phyloP scores from a whole-genome alignment of 2,329 filamentous ascomycete genomes.

The Didymella sp. region DNA sequence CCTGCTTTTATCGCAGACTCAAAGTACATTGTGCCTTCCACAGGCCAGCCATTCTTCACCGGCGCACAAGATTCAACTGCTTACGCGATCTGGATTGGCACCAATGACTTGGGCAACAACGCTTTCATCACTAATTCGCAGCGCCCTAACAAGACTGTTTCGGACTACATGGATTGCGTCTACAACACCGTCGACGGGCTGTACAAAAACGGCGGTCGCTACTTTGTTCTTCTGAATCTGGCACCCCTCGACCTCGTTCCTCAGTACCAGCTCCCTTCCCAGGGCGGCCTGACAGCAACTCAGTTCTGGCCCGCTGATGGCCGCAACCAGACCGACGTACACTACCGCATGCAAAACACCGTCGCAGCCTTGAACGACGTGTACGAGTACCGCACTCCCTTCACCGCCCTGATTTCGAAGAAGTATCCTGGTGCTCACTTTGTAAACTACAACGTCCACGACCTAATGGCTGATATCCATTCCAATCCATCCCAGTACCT shows the following conservation, averaged over 20 bases:
- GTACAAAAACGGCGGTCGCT: slow-evolving; percentile 70
- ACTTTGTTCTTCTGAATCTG: slow-evolving; percentile 75
- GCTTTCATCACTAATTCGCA: slow-evolving; percentile 73
- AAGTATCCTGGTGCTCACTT: slow-evolving; percentile 64
- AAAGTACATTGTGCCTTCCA: slow-evolving; percentile 39
- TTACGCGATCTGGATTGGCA: slow-evolving; percentile 81
- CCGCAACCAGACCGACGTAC: slow-evolving; percentile 58
- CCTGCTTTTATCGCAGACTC: slow-evolving; percentile 58
- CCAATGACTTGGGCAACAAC: slow-evolving; percentile 74
- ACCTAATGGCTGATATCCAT: slow-evolving; percentile 68
- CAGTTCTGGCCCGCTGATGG: slow-evolving; percentile 58
- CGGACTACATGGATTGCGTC: slow-evolving; percentile 72
- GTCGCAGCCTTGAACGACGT: slow-evolving; percentile 60
- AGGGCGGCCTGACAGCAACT: slow-evolving; percentile 53
- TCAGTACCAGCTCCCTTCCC: slow-evolving; percentile 64
- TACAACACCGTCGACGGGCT: slow-evolving; percentile 68
- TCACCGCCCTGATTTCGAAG: slow-evolving; percentile 43
- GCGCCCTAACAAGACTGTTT: slow-evolving; percentile 64
- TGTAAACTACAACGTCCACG: slow-evolving; percentile 72
- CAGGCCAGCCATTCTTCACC: slow-evolving; percentile 53
- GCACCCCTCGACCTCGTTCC: slow-evolving; percentile 72
- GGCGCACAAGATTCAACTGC: slow-evolving; percentile 66
- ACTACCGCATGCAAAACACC: slow-evolving; percentile 60
- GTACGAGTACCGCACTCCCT: slow-evolving; percentile 59
- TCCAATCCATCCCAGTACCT: slow-evolving; percentile 67